Evolutionary conservation across 257 asterid species (phyloP), one percentile per base, ranked within the genome.

Genomic region (Paraleonurus japonicus): DNA sequence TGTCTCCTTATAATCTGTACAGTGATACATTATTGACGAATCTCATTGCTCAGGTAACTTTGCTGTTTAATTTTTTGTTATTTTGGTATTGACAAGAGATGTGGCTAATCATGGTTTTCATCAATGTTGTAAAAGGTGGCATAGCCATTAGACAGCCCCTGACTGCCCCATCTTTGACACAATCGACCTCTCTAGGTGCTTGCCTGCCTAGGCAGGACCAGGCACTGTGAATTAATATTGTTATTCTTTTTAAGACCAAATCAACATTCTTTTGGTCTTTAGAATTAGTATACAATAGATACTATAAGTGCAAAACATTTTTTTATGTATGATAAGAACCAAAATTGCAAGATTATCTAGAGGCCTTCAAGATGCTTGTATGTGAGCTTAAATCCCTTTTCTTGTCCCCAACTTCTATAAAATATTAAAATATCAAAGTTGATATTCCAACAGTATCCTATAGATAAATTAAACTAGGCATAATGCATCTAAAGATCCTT

Each of bases 1-100:
- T 90, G 97, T 86, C 95, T 76, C 96, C 96, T 20, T 90, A 89
- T 84, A 85, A 83, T 86, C 87, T 93, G 65, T 82, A 87, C 64
- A 89, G 89, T 60, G 98, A 93, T 79, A 70, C 89, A 33, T 82
- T 89, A 82, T 77, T 93, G 87, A 87, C 90, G 68, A 93, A 93
- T 86, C 97, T 90, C 79, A 89, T 93, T 78, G 97, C 92, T 75
- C 97, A 89, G 98, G 98, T 93, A 80, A 58, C 76, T 71, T 74
- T 47, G 57, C 64, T 62, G 19, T 63, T 72, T 67, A 48, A n/a
- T 9, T 66, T 63, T 48, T 20, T 63, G 22, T 69, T 26, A 12
- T 58, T 50, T 61, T 37, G 35, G n/a, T 55, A 61, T 43, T 48
- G 65, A 16, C 61, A 69, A 16, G 74, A 33, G 9, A 23, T 43